Conservation (phyloP, 2,329 filamentous ascomycete genomes). For the Penicillium sp. region DNA sequence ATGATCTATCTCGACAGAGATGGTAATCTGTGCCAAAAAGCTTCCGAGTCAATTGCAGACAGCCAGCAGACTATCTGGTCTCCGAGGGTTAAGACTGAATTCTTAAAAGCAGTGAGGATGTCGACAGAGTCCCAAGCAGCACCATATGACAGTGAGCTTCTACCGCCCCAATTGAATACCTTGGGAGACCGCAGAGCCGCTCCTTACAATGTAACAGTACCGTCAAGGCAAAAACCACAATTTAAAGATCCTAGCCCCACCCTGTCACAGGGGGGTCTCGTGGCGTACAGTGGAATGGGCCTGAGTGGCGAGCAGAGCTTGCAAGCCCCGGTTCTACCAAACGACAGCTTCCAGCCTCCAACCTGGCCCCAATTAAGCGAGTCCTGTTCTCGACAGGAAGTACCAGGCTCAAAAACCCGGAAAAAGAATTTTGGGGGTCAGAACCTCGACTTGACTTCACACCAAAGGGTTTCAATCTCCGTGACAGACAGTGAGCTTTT, state of each 20-base stretch:
- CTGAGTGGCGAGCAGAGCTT: conserved; percentile 1
- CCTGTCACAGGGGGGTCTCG: conserved; percentile 5
- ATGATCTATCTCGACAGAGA: conserved; percentile 32
- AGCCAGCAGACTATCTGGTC: conserved; percentile 30
- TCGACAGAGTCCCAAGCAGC: conserved; percentile 22
- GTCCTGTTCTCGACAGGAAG: conserved; percentile 3
- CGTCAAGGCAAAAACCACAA: conserved; percentile 6
- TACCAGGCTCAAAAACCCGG: not conserved
- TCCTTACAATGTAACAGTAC: not conserved
- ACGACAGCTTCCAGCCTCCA: conserved; percentile 4
- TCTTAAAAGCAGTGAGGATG: conserved; percentile 30
- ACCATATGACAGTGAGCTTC: conserved; percentile 20
- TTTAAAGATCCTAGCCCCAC: conserved; percentile 1
- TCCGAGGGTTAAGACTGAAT: conserved; percentile 29
- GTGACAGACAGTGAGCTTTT: conserved; percentile 25
- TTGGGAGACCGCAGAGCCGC: not conserved
- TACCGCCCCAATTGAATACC: not conserved
- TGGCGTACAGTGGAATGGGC: not conserved
- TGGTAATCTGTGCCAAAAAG: conserved; percentile 31
- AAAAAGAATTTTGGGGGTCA: conserved; percentile 11
- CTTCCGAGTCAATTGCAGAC: conserved; percentile 30
- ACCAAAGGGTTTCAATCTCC: conserved; percentile 26
- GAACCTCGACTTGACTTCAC: conserved; percentile 21
- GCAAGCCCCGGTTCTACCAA: not conserved
- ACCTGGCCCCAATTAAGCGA: conserved; percentile 14